Evolutionary conservation across 2,329 filamentous ascomycete genomes (phyloP).

Genomic region (Ceratocystis alfenasii): DNA sequence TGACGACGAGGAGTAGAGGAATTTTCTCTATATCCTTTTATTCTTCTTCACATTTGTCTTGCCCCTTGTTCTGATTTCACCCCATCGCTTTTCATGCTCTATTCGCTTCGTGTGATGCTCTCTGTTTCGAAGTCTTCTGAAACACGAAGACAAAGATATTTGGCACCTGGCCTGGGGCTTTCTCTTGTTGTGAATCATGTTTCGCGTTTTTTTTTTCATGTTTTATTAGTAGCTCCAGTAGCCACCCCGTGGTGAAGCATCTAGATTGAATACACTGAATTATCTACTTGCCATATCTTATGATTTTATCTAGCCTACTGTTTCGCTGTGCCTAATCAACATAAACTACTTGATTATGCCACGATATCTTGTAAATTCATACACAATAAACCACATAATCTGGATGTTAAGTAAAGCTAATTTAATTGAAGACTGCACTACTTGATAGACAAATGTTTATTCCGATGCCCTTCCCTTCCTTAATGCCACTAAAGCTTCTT

Average conservation of each 20-base stretch:
- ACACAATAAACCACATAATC: too few relatives aligned
- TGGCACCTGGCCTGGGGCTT: not conserved
- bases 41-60: not conserved
- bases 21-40: not conserved
- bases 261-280: conserved; percentile 4
- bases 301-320: too few relatives aligned
- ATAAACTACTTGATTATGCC: too few relatives aligned
- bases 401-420: not conserved
- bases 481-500: not conserved
- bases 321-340: too few relatives aligned
- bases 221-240: not conserved
- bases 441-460: not conserved
- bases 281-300: not conserved
- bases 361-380: too few relatives aligned
- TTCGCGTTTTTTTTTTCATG: not conserved
- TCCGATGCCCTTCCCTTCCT: not conserved
- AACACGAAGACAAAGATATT: not conserved
- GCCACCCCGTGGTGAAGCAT: not conserved
- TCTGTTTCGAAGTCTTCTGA: not conserved
- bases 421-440: not conserved
- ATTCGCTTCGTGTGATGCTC: not conserved
- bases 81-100: not conserved
- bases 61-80: not conserved
- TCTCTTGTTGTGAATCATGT: not conserved
- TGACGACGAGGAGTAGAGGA: conserved; percentile 35